Conservation (phyloP, 495 filamentous ascomycete genomes). For the Daldinia grandis region DNA sequence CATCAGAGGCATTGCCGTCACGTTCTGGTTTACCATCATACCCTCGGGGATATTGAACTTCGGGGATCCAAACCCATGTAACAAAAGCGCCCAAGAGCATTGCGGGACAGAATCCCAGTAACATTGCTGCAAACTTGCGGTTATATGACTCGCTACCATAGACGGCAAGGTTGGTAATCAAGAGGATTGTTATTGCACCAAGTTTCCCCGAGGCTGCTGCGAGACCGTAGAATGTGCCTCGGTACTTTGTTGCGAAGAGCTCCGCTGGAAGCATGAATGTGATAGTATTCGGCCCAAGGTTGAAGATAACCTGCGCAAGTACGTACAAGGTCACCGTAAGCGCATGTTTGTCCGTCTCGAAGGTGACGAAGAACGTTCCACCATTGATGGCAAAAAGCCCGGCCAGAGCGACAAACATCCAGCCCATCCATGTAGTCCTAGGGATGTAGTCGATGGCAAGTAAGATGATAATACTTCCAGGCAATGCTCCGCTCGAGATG, state of each 20-base stretch:
- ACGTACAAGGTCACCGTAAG: slow-evolving; percentile 65
- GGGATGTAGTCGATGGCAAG: slow-evolving; percentile 50
- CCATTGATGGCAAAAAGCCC: slow-evolving; percentile 53
- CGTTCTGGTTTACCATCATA: slow-evolving; percentile 18
- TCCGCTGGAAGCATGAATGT: slow-evolving; percentile 65
- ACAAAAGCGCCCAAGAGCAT: slow-evolving; percentile 48
- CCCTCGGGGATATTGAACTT: slow-evolving; percentile 46
- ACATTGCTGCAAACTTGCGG: slow-evolving; percentile 41
- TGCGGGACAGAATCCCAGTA: slow-evolving; percentile 45
- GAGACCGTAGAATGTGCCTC: slow-evolving; percentile 53
- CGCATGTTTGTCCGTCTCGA: slow-evolving; percentile 50
- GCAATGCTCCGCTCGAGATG: slow-evolving; percentile 50
- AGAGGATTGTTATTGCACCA: slow-evolving; percentile 49
- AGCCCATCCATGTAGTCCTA: slow-evolving; percentile 49
- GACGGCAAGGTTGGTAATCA: slow-evolving; percentile 36
- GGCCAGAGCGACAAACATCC: slow-evolving; percentile 50
- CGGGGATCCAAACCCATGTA: slow-evolving; percentile 50
- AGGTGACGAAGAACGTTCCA: slow-evolving; percentile 45
- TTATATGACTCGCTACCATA: slow-evolving; percentile 15
- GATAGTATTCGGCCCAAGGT: slow-evolving; percentile 70
- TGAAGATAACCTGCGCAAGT: slow-evolving; percentile 69
- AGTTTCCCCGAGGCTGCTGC: slow-evolving; percentile 55
- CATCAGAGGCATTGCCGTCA: slow-evolving; percentile 24
- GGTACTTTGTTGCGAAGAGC: slow-evolving; percentile 53
- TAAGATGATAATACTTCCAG: slow-evolving; percentile 51